Base-by-base conservation (phyloP, 164 flowering plant species). In the Taxillus chinensis region DNA sequence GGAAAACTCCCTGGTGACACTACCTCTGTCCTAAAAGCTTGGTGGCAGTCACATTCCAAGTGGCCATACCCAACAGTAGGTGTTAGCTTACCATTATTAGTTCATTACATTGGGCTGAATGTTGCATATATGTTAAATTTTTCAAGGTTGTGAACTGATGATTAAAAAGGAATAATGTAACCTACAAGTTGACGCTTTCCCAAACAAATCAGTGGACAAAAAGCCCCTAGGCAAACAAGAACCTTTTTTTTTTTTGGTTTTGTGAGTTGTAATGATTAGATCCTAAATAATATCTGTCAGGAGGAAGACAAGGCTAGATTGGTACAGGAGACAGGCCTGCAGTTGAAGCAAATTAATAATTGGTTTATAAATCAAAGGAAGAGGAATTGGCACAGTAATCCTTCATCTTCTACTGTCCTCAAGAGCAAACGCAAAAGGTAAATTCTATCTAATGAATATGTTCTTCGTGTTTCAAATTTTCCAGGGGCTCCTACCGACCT, bases 41-140 rank as follows among this genome's bases (percentile, higher is more conserved):
- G 86, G 86, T 82, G 86, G 86, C 83, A 82, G 62, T 70, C 86
- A 52, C 86, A 82, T 64, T 70, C 83, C 58, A 82, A 82, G 68
- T 82, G 86, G 86, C 86, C 86, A 39, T 82, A 82, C 67, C 86
- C 86, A 8, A 82, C 86, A 0, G 86, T 82, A 70, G 74, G 80
- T 71, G 41, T 17, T 45, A 8, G 14, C 39, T 57, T 48, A 5
- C 52, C 45, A 27, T 27, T 27, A 27, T 27, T 27, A 27, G 27
- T 27, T 27, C 27, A 27, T 27, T 27, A 2, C 1, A 27, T 27
- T 27, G 27, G 27, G 27, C 27, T 27, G 27, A 27, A 27, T 27
- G 27, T 27, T 27, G 27, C 27, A 27, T 27, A 27, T 27, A 27
- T 27, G 27, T 27, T 27, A 27, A 27, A 27, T 27, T 27, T 2